A percentile compares a stretch with the other conserved stretches of the same genome.
phyloP scores from a whole-genome alignment of 2,329 filamentous ascomycete species.

The Hawksworthiomyces lignivorus region DNA sequence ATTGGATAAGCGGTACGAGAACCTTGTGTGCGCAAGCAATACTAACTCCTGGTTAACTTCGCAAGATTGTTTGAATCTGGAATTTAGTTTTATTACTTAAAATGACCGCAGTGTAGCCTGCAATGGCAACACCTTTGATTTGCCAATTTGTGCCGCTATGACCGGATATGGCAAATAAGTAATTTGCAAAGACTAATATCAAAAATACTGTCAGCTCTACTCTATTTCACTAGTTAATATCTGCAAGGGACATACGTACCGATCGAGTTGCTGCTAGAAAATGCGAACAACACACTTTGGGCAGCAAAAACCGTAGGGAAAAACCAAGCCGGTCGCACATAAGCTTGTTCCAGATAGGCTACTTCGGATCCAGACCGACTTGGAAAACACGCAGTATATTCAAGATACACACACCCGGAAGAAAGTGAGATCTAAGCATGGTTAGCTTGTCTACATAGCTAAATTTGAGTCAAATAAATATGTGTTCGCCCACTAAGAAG shows the following conservation, averaged over 20 bases:
- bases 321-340: constrained; percentile 54
- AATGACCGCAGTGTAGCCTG: constrained; percentile 52
- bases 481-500: constrained; percentile 40
- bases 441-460: too few species aligned
- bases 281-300: constrained; percentile 55
- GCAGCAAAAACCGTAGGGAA: constrained; percentile 59
- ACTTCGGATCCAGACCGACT: constrained; percentile 59
- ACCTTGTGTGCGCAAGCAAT: constrained; percentile 36
- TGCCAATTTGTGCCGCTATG: constrained; percentile 50
- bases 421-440: constrained; percentile 41
- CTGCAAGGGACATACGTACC: constrained; percentile 20
- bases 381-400: constrained; percentile 57
- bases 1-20: constrained; percentile 45
- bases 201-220: background rate
- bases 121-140: constrained; percentile 58
- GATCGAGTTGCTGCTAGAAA: constrained; percentile 58
- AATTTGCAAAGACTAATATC: constrained; percentile 47
- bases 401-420: constrained; percentile 53
- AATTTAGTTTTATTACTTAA: constrained; percentile 33
- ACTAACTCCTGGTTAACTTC: too few species aligned
- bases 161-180: constrained; percentile 51
- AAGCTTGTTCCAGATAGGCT: constrained; percentile 62
- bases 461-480: background rate
- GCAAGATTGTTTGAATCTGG: too few species aligned
- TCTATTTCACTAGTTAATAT: background rate